Evolutionary conservation across 805 yeast genomes (phyloP), one percentile per base, ranked within the genome.

Genomic region (Ogataea pignaliae): DNA sequence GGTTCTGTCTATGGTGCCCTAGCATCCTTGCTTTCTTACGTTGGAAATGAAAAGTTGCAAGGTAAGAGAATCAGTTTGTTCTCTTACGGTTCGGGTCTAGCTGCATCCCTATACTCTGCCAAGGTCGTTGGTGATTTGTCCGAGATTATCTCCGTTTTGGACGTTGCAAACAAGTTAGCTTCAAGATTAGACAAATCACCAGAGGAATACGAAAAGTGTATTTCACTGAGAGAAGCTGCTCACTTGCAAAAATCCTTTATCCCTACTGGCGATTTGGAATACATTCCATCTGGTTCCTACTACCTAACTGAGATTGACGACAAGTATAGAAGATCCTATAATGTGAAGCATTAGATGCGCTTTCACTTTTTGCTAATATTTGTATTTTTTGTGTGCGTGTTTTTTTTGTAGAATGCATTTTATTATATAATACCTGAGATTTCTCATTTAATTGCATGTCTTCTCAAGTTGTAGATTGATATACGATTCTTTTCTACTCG

Each of bases 41-140:
- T 84, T 50, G 90, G 88, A 36, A 75, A 78, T 43, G 93, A 83
- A 37, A 70, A 76, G 43, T 76, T 91, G 56, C 88, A 83, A 66
- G 78, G 78, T 57, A 88, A 89, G 75, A 81, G 97, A 68, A 75
- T 93, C 60, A 95, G 96, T 57, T 65, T 90, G 58, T 93, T 90
- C 75, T 93, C 99, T 16, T 93, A 93, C 68, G 99, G 99, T 55
- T 91, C 98, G 13, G 99, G 99, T 61, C 79, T 93, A 51, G 99
- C 99, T 37, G 77, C 98, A 14, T 80, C 96, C 34, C 72, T 93
- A 68, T 86, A 79, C 71, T 84, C 96, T 36, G 80, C 83, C 53
- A 78, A 71, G 50, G 87, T 93, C 50, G 78, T 74, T 51, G 96
- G 95, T 46, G 98, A 93, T 68, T 73, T 90, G 49, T 69, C 85